Base-by-base conservation (phyloP, 805 yeast species). In the Wickerhamomyces canadensis region DNA sequence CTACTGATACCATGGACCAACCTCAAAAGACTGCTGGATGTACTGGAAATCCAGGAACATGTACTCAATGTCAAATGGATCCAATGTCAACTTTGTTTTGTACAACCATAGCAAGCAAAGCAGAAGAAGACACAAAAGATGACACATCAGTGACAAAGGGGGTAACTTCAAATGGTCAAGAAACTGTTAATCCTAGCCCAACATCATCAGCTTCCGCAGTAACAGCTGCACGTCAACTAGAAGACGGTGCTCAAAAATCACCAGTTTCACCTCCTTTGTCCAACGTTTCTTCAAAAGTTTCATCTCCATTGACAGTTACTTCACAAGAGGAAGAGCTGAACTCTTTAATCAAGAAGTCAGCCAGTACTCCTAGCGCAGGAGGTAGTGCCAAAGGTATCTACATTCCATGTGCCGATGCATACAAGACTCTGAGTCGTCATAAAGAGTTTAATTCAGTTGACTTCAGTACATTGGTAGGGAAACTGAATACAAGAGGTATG, bases 61-160 rank as follows among this genome's bases (percentile, higher is more conserved):
- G 96, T 56, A 60, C 63, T 6, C 89, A 82, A 60, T 87, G 96
- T 60, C 94, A 82, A 53, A 57, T 64, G 33, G 95, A 88, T 58
- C 95, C 96, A 23, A 78, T 85, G 84, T 80, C 88, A 5, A 86
- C 94, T 3, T 65, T 85, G 28, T 88, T 88, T 62, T 88, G 96
- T 64, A 78, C 94, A 1, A 84, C 95, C 0, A 77, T 88, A 18
- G 93, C 95, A 5, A 72, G 74, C 2, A 58, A 59, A 40, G 59
- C 58, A 13, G 54, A 47, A 32, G 54, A 33, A 21, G 51, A 45
- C 15, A 33, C 27, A 4, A 28, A 17, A 16, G 24, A 27, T 5
- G 29, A 26, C 14, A 13, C 15, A 15, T 31, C 41, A 39, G 28
- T 21, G 34, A 15, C 42, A 35, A 16, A 37, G 37, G 36, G 23